phyloP scores from a whole-genome alignment of 2,329 filamentous ascomycete genomes.

The Pseudogymnoascus sp. region DNA sequence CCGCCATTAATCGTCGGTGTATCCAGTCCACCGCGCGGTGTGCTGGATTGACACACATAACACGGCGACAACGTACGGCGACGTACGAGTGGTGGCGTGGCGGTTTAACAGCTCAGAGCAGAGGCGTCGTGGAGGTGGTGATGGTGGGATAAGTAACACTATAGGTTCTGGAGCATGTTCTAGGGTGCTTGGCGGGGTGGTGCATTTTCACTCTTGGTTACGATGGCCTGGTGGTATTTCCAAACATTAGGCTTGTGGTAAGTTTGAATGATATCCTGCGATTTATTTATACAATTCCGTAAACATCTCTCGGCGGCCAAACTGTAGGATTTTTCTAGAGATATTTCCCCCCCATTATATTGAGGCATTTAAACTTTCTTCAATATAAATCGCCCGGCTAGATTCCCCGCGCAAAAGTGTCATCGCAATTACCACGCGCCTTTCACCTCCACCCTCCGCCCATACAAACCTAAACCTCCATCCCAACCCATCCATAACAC shows the following conservation, averaged over 20 bases:
- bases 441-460: too few species aligned
- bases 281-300: too few species aligned
- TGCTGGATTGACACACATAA: background rate
- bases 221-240: background rate
- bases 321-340: too few species aligned
- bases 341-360: background rate
- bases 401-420: background rate
- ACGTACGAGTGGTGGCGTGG: background rate
- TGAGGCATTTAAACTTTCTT: background rate
- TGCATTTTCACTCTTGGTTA: background rate
- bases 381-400: too few species aligned
- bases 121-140: background rate
- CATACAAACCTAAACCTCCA: too few species aligned
- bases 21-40: background rate
- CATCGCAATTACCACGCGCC: background rate
- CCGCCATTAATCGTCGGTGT: background rate
- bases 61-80: background rate
- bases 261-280: background rate
- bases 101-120: too few species aligned
- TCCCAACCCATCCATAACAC: background rate
- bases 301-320: too few species aligned
- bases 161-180: background rate
- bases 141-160: too few species aligned
- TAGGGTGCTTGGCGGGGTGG: background rate
- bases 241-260: background rate